Percentiles rank a stretch among this genome's conserved stretches.
phyloP scores from a whole-genome alignment of 768 basidiomycete genomes.

The Hygrocybe coccinea region DNA sequence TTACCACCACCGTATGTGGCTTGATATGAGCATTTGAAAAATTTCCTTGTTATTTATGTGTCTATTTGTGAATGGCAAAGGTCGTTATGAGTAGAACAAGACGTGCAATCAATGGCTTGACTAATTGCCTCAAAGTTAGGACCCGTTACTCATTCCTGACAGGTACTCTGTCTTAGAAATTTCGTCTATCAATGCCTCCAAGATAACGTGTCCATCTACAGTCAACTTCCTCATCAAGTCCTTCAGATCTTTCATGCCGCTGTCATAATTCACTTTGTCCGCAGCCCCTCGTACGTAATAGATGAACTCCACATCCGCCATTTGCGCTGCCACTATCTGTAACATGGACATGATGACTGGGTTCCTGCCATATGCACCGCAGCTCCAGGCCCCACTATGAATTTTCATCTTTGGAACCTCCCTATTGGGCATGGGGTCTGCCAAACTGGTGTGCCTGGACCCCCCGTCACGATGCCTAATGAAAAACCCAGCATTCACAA shows the following conservation, averaged over 20 bases:
- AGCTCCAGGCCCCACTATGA: slow-evolving; percentile 16
- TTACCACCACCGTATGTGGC: too few species aligned
- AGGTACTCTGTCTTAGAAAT: background rate
- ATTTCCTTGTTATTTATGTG: too few species aligned
- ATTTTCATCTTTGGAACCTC: slow-evolving; percentile 1
- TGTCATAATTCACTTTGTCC: background rate
- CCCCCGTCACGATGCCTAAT: background rate
- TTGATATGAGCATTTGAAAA: too few species aligned
- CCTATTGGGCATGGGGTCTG: background rate
- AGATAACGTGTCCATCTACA: background rate
- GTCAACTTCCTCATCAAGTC: background rate
- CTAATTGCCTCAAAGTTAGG: too few species aligned
- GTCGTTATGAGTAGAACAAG: too few species aligned
- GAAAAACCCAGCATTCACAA: background rate
- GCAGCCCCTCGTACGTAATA: background rate
- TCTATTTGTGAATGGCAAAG: too few species aligned
- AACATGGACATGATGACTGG: slow-evolving; percentile 12
- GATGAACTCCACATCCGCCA: slow-evolving; percentile 10
- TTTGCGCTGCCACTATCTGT: slow-evolving; percentile 14
- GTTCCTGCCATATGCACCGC: slow-evolving; percentile 16
- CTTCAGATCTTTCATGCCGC: background rate
- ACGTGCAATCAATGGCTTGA: too few species aligned
- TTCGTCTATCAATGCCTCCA: background rate
- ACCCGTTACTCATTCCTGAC: background rate
- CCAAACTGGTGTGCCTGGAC: background rate